Evolutionary conservation across 768 basidiomycete genomes (phyloP), one percentile per base, ranked within the genome.

Genomic region (Rhizopogon vulgaris): DNA sequence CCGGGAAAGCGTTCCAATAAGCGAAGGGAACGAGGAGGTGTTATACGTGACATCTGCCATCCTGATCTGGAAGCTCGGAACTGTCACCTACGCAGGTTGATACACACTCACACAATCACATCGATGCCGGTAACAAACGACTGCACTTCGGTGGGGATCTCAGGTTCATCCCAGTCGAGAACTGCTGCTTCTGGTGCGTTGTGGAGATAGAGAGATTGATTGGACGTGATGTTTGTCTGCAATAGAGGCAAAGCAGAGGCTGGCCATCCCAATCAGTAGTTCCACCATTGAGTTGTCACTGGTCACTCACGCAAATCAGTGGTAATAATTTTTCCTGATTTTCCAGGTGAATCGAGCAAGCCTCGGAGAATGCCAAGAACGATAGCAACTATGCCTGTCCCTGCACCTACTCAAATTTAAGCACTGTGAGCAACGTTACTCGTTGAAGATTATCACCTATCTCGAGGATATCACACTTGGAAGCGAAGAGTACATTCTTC

Each of bases 31-130:
- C 1, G 90, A 87, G 1, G 83, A 71, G 0, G 89, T 90, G 69
- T 95, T 95, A 72, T 94, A 95, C 1, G 91, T 86, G 7, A 94
- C 90, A 60, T 96, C 94, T 11, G 92, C 89, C 83, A 94, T 91
- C 40, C 92, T 94, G 58, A n/a, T 37, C 12, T 49, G 48, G 14
- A 27, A 30, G 38, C 24, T 39, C 24, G 17, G 15, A 30, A 24
- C 9, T 24, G 45, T 32, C 6, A 6, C 4, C 6, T 11, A 17
- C 30, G 28, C 15, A 52, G 41, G 17, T 25, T 49, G 47, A 28
- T 32, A 8, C 36, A 18, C 9, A 73, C 86, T 53, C 66, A 90
- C 89, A 92, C 65, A 48, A 95, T 80, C 36, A 80, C 70, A 60
- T 91, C 83, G 36, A 89, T 70, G 5, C 73, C 70, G 12, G 55